These are phyloP conservation scores for Cyberlindnera bimundalis DNA, from an alignment of 805 yeast genomes.

Conservation along the genomic window DNA sequence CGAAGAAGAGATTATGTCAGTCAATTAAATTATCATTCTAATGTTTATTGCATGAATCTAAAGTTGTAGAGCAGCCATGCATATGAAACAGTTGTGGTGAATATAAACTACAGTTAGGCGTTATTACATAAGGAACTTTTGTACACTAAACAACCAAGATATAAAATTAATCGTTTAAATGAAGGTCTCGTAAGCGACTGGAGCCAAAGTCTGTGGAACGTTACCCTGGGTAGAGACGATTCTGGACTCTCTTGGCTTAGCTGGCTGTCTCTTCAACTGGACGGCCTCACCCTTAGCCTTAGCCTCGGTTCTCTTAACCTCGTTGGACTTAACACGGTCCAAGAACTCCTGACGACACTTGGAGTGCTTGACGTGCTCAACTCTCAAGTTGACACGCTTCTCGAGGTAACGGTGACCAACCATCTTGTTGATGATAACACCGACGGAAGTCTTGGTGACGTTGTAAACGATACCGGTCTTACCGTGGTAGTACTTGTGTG, in stretches of 20 bases:
- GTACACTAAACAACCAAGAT: conserved; percentile 26
- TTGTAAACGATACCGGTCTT: conserved; percentile 99
- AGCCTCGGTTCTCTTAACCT: conserved; percentile 90
- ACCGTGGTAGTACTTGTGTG: conserved; percentile 99
- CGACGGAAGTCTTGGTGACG: conserved; percentile 97
- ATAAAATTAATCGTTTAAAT: conserved; percentile 54
- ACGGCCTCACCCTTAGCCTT: conserved; percentile 90
- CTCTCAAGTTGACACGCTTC: conserved; percentile 97
- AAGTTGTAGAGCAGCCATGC: too few species aligned
- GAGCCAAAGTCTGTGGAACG: conserved; percentile 96
- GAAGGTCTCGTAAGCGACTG: conserved; percentile 99
- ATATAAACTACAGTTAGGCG: neutral
- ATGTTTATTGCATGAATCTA: too few species aligned
- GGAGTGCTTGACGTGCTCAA: conserved; percentile 99
- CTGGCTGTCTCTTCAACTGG: conserved; percentile 97
- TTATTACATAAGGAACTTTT: conserved; percentile 17
- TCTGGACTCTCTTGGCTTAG: conserved; percentile 92
- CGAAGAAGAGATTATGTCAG: conserved; percentile 9
- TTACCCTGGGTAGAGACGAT: conserved; percentile 76
- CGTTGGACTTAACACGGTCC: conserved; percentile 97
- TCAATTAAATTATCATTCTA: neutral
- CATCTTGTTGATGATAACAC: conserved; percentile 97
- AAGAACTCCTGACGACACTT: conserved; percentile 99
- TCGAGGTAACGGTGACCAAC: conserved; percentile 99
- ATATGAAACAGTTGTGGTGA: neutral